Evolutionary conservation across 345 rosid genomes (phyloP).

Genomic region (Cardamine occulta): DNA sequence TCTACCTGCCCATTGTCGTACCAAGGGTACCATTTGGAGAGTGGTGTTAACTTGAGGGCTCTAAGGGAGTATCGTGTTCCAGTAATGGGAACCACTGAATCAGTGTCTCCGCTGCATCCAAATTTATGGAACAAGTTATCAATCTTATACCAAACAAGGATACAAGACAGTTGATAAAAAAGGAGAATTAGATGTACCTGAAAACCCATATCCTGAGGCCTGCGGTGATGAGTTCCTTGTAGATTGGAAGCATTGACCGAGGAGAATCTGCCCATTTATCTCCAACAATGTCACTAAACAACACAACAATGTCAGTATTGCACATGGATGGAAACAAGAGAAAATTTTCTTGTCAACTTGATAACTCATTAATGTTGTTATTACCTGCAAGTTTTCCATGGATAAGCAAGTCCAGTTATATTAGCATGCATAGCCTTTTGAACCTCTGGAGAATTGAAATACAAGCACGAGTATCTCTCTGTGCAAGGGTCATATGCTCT

Average conservation of each 20-base stretch:
- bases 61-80: conserved; percentile 90
- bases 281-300: conserved; percentile 66
- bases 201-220: conserved; percentile 86
- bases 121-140: conserved; percentile 8
- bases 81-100: conserved; percentile 86
- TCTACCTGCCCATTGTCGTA: conserved; percentile 51
- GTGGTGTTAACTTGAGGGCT: conserved; percentile 73
- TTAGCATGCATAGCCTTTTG: conserved; percentile 97
- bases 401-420: conserved; percentile 67
- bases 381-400: conserved; percentile 92
- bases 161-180: conserved; percentile 1
- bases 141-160: neutral
- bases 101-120: conserved; percentile 84
- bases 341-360: neutral
- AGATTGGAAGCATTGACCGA: conserved; percentile 91
- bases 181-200: conserved; percentile 51
- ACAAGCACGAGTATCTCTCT: conserved; percentile 71
- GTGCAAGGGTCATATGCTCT: conserved; percentile 98
- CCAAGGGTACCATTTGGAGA: conserved; percentile 91
- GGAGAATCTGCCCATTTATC: conserved; percentile 85
- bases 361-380: neutral
- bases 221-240: conserved; percentile 81
- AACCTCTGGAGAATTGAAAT: conserved; percentile 86
- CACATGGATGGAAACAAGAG: neutral
- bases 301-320: conserved; percentile 6